Base-by-base conservation (phyloP, 1,139 yeast genomes). In the Lodderomyces jiufengensis region DNA sequence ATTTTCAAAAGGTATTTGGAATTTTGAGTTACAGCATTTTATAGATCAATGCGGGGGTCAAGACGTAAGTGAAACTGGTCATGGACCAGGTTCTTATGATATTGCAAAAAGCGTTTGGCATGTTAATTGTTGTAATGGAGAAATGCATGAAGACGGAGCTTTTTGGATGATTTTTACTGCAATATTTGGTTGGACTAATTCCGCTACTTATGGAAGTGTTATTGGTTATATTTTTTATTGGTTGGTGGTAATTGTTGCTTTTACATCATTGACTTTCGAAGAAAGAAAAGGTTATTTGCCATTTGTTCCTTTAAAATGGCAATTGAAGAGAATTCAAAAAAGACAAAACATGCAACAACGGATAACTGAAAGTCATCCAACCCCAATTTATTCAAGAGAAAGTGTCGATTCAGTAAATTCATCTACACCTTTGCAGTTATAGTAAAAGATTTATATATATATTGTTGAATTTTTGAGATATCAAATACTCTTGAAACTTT, bases 271-370 rank as follows among this genome's bases (percentile, higher is more conserved):
- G 46, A 48, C 52, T 29, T 53, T 49, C 42, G 69, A 64, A 34
- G 70, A 64, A 34, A 51, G 48, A 32, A 44, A 54, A 31, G 70
- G 68, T 2, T 40, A 46, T n/a, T 52, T 62, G 30, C 67, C 69
- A 3, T 50, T 64, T 7, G 32, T 80, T 4, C 87, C 87, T 4
- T 45, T 76, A 15, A 59, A 51, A 34, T 75, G 76, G 73, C 88
- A 81, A 52, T 55, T 63, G 40, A 66, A 60, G 41, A 61, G 74
- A 36, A 75, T 80, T 23, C 54, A 56, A 16, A 80, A 79, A 50
- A 65, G 79, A 47, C 35, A 48, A n/a, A 26, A 14, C 7, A 38
- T 39, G 12, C 41, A 34, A 27, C 34, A 36, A 33, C 46, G 33
- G 27, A 34, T 39, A 39, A 39, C 35, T 11, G 31, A 22, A 6